Percentiles rank a stretch among this genome's conserved stretches.
Evolutionary conservation across 441 rosid genomes (phyloP).

Genomic region (Iberis amara): DNA sequence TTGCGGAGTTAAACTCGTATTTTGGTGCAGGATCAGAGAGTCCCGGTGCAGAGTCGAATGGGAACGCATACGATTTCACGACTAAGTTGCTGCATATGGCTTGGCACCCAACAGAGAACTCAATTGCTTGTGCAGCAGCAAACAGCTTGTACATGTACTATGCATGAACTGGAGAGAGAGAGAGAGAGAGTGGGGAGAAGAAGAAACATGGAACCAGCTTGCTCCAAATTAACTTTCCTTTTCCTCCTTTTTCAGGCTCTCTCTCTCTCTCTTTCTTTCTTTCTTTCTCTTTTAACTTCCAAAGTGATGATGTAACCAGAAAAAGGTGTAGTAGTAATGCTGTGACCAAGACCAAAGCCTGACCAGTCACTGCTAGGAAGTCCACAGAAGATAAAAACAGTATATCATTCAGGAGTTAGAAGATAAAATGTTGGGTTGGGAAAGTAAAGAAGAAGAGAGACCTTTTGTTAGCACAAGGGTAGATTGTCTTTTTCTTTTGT

Average conservation of each 20-base stretch:
- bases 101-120: slow-evolving; percentile 94
- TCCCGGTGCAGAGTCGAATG: slow-evolving; percentile 74
- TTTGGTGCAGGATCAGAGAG: slow-evolving; percentile 57
- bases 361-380: slow-evolving; percentile 20
- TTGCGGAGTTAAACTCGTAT: neutral
- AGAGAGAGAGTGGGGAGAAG: slow-evolving; percentile 1
- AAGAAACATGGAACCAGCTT: slow-evolving; percentile 26
- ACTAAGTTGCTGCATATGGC: slow-evolving; percentile 91
- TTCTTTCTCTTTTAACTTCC: slow-evolving; percentile 26
- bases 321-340: slow-evolving; percentile 27
- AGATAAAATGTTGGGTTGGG: slow-evolving; percentile 25
- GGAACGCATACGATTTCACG: slow-evolving; percentile 82
- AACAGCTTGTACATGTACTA: slow-evolving; percentile 99
- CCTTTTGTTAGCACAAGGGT: slow-evolving; percentile 22
- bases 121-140: slow-evolving; percentile 95
- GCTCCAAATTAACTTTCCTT: slow-evolving; percentile 22
- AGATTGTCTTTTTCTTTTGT: slow-evolving; percentile 17
- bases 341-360: slow-evolving; percentile 29
- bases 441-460: slow-evolving; percentile 21
- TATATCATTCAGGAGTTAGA: slow-evolving; percentile 20
- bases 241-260: slow-evolving; percentile 29
- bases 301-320: slow-evolving; percentile 33
- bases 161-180: slow-evolving; percentile 42
- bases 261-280: neutral
- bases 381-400: slow-evolving; percentile 25